Evolutionary conservation across 2,329 filamentous ascomycete species (phyloP).

Genomic region (Neofusicoccum laricinum): DNA sequence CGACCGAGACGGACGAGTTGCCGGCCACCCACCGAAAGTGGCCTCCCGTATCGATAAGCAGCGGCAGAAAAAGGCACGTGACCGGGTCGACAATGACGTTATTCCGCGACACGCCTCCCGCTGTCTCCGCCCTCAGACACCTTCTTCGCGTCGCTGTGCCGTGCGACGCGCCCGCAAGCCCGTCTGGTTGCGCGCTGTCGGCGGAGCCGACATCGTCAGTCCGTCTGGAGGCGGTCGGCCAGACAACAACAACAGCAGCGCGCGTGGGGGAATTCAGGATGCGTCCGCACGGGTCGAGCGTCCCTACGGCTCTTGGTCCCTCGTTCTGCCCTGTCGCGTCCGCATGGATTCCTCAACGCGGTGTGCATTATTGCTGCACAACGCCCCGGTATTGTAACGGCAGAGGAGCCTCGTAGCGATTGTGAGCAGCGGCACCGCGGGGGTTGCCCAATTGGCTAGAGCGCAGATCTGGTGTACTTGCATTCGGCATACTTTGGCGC

Average conservation of each 20-base stretch:
- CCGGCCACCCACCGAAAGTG: slow-evolving; percentile 7
- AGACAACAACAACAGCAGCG: not conserved
- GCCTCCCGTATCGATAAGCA: slow-evolving; percentile 7
- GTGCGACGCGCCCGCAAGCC: too few relatives aligned
- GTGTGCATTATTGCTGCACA: too few relatives aligned
- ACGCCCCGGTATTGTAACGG: not conserved
- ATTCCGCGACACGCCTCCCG: not conserved
- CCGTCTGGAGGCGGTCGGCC: not conserved
- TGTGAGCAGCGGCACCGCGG: not conserved
- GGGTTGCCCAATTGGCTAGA: too few relatives aligned
- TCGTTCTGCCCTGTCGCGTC: too few relatives aligned
- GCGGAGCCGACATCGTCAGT: too few relatives aligned
- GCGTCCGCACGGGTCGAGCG: not conserved
- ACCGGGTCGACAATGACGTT: not conserved
- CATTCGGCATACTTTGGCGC: not conserved
- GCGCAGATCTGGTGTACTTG: not conserved
- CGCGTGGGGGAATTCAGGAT: not conserved
- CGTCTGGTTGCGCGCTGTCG: too few relatives aligned
- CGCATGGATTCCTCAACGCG: too few relatives aligned
- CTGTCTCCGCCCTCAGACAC: not conserved
- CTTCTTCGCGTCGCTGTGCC: not conserved
- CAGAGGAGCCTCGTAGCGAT: not conserved
- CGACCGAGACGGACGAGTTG: slow-evolving; percentile 13
- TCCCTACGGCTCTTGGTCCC: not conserved
- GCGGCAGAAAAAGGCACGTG: not conserved